Base-by-base conservation (phyloP, 371 early-diverging fungal genomes). In the Apophysomyces sp. region DNA sequence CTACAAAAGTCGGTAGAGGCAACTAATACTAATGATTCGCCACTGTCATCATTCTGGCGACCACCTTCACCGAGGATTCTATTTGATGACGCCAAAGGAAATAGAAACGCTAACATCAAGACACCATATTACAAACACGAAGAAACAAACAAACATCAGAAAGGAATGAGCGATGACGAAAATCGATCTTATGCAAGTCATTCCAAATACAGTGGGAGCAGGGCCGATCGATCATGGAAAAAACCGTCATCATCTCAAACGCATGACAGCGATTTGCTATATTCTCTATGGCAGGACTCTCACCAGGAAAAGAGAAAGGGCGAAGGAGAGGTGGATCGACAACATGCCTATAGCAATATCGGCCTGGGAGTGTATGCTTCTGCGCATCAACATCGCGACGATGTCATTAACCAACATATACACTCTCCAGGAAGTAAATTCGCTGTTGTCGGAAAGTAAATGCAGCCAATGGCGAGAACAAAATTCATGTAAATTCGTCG, bases 341-440 rank as follows among this genome's bases (percentile, higher is more conserved):
- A 73, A 32, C 41, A 70, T 9, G 62, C 66, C 3, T 79, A 76
- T 36, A 79, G 71, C 67, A 80, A 77, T 27, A 73, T 80, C 29
- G 81, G 81, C 12, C 44, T 80, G 36, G 81, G 81, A 15, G 76
- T 80, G 7, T 80, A 80, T 65, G 81, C 81, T 15, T 80, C 81
- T n/a, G 81, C 81, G 0, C 81, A 80, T 54, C 81, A 80, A 30
- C 81, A 80, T 52, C 81, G 77, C 30, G 74, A 68, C 24, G 81
- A 80, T 67, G 81, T 80, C 0, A 80, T 80, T 18, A 63, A 73
- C n/a, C 77, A 76, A 36, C 81, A 80, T n/a, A n/a, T n/a, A n/a
- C n/a, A n/a, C n/a, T n/a, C n/a, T n/a, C n/a, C n/a, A n/a, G n/a
- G n/a, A n/a, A n/a, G n/a, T n/a, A n/a, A n/a, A n/a, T n/a, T n/a